Evolutionary conservation across 2,329 filamentous ascomycete genomes (phyloP), one percentile per base, ranked within the genome.

Genomic region (Fusarium verticillioides): DNA sequence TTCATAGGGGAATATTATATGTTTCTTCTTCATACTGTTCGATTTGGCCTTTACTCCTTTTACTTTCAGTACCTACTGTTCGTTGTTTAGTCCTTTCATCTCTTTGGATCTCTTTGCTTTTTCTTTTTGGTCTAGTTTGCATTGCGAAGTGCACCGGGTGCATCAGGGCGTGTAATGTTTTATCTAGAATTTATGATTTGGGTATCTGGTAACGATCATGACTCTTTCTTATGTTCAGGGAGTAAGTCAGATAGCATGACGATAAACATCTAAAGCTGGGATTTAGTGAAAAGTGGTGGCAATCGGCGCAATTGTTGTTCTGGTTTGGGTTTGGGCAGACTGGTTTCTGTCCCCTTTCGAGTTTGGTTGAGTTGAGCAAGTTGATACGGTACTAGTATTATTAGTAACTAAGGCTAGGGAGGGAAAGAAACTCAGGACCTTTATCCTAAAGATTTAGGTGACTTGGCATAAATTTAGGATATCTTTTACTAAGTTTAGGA

Each of bases 241-340:
- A 47, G 59, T 23, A 59, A 60, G 49, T 60, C 34, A 59, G 50
- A 61, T 66, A 34, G 21, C 58, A 75, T 60, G 73, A 75, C 69
- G 66, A 74, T 60, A 62, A 73, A 40, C 36, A 70, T 71, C 66
- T 75, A 54, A 54, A 67, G 73, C 63, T 69, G 63, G 72, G 65
- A 32, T 62, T 75, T 66, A 63, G 64, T 59, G 32, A 28, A 65
- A 57, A 64, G 59, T 57, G 32, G 63, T 34, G 44, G 44, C 49
- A 40, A 60, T 49, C 47, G 74, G 75, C 66, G 75, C 58, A 68
- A 57, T 37, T 36, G 52, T 56, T 61, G 49, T 67, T 52, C 37
- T 70, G 60, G 49, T 59, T 28, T n/a, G 30, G 30, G 19, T 40
- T 47, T 44, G 44, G 66, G 69, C 66, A 65, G 72, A 67, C 74